Evolutionary conservation across 208 protist genomes (phyloP).

Genomic region (Leishmania martiniquensis): DNA sequence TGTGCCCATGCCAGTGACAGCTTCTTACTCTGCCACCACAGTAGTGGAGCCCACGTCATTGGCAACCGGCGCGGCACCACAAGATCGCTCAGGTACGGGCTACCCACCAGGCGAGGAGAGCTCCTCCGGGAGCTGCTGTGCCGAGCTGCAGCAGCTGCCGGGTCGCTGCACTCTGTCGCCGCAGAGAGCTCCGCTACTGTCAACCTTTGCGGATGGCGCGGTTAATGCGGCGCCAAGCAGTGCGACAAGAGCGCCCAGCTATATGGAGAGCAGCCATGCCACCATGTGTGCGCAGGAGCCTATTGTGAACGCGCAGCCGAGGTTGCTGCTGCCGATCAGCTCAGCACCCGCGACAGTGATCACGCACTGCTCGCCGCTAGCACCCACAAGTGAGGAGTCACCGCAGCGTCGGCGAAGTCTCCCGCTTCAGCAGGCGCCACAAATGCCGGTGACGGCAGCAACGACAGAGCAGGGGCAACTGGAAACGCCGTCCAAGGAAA

Average conservation of each 20-base stretch:
- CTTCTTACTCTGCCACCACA: neutral
- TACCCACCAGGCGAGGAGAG: neutral
- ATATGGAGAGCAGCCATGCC: neutral
- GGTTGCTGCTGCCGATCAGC: neutral
- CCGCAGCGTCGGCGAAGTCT: neutral
- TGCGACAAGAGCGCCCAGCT: neutral
- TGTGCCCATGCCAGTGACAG: neutral
- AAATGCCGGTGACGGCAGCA: neutral
- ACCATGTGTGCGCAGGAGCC: too few species aligned
- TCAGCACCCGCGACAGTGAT: neutral
- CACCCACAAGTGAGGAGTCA: neutral
- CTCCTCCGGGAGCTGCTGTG: neutral
- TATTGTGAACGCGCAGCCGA: neutral
- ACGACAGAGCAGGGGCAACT: neutral
- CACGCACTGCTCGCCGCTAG: neutral
- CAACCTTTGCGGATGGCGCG: neutral
- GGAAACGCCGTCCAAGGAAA: neutral
- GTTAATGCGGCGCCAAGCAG: neutral
- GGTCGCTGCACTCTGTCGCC: neutral
- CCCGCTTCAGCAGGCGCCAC: neutral
- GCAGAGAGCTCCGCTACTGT: neutral
- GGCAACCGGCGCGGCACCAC: neutral
- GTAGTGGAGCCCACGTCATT: neutral
- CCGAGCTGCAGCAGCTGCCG: neutral
- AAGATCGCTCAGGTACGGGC: neutral